phyloP scores from a whole-genome alignment of 2,329 filamentous ascomycete species.

The Ophiostoma tasmaniense region DNA sequence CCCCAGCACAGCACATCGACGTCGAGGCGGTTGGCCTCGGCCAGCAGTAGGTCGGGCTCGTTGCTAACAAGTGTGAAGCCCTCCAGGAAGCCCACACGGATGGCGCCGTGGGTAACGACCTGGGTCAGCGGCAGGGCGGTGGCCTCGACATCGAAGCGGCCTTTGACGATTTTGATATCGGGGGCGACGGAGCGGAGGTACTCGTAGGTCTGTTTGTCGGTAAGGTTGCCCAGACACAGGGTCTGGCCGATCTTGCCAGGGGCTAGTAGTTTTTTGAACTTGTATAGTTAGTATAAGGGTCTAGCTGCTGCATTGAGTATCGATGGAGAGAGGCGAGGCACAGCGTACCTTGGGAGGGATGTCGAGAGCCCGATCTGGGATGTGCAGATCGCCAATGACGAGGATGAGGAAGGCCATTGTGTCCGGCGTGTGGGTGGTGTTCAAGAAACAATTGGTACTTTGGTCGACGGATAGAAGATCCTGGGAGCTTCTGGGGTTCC shows the following conservation, averaged over 20 bases:
- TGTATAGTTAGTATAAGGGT: slow-evolving; percentile 18
- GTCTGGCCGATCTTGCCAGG: slow-evolving; percentile 78
- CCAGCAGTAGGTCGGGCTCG: slow-evolving; percentile 58
- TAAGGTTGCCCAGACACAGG: slow-evolving; percentile 71
- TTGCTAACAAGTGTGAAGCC: slow-evolving; percentile 60
- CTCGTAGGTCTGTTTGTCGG: slow-evolving; percentile 71
- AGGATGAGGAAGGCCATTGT: slow-evolving; percentile 84
- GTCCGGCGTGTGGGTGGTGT: not conserved
- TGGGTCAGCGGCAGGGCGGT: slow-evolving; percentile 56
- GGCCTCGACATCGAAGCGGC: slow-evolving; percentile 58
- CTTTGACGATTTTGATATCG: slow-evolving; percentile 61
- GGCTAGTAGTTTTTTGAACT: slow-evolving; percentile 81
- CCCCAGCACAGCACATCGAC: slow-evolving; percentile 63
- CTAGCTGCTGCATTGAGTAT: slow-evolving; percentile 8
- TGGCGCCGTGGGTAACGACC: slow-evolving; percentile 56
- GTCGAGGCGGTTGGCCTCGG: slow-evolving; percentile 59
- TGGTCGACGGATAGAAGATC: not conserved
- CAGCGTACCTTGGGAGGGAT: slow-evolving; percentile 72
- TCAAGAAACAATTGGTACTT: not conserved
- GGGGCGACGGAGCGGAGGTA: slow-evolving; percentile 68
- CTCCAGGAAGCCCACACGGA: slow-evolving; percentile 59
- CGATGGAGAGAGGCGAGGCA: slow-evolving; percentile 22
- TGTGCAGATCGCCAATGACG: slow-evolving; percentile 88
- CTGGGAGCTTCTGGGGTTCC: not conserved
- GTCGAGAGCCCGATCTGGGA: slow-evolving; percentile 84